Conservation (phyloP, 257 asterid species). For the Nicotiana noctiflora region DNA sequence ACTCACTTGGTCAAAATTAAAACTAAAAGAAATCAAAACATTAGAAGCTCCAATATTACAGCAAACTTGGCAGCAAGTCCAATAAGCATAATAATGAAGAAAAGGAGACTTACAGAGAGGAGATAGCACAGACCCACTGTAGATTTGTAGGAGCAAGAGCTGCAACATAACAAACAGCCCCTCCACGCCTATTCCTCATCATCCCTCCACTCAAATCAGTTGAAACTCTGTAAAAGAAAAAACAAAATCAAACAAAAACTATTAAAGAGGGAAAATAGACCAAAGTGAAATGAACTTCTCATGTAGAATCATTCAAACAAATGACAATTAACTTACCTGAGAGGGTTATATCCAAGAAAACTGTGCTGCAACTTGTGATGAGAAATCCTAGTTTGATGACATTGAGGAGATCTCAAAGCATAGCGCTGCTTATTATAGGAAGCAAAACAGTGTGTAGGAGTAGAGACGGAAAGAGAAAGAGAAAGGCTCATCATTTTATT, state of each 20-base stretch:
- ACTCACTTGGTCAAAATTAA: background rate
- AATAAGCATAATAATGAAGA: background rate
- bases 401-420: constrained; percentile 18
- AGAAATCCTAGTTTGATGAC: constrained; percentile 3
- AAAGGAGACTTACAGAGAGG: constrained; percentile 45
- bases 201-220: constrained; percentile 10
- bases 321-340: background rate
- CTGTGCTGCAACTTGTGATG: constrained; percentile 16
- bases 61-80: background rate
- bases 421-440: constrained; percentile 2
- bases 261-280: background rate
- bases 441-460: constrained; percentile 6
- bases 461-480: constrained; percentile 34
- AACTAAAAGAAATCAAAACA: background rate
- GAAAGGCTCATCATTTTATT: constrained; percentile 22
- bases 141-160: constrained; percentile 54
- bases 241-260: background rate
- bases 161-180: constrained; percentile 49
- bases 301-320: background rate
- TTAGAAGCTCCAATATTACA: background rate
- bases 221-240: constrained; percentile 31
- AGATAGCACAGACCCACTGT: constrained; percentile 61
- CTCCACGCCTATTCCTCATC: constrained; percentile 29
- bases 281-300: background rate
- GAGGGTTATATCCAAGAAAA: constrained; percentile 18